Evolutionary conservation across 202 grass and related monocot species (phyloP).

Genomic region (Zizania palustris): DNA sequence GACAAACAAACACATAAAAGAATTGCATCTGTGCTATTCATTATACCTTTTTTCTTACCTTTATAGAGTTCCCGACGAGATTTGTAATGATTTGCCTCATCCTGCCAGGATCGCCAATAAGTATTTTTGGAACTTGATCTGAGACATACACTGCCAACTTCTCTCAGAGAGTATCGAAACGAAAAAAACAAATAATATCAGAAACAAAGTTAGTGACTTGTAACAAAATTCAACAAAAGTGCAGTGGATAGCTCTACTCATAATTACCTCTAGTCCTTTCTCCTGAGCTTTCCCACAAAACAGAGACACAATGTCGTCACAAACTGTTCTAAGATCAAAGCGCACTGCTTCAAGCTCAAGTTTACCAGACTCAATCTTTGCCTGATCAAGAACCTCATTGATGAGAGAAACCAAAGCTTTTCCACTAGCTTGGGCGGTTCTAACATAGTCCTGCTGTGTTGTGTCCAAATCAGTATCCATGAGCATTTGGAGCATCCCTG

Average conservation of each 20-base stretch:
- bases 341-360: slow-evolving; percentile 86
- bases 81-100: slow-evolving; percentile 99
- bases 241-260: neutral
- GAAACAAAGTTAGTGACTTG: slow-evolving; percentile 34
- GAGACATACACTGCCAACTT: slow-evolving; percentile 90
- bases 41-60: slow-evolving; percentile 59
- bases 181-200: slow-evolving; percentile 1
- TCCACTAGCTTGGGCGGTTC: slow-evolving; percentile 94
- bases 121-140: slow-evolving; percentile 82
- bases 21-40: slow-evolving; percentile 32
- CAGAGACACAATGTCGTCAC: slow-evolving; percentile 91
- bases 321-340: slow-evolving; percentile 82
- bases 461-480: slow-evolving; percentile 97
- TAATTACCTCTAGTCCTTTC: slow-evolving; percentile 90
- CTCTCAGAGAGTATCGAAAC: neutral
- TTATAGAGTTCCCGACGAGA: slow-evolving; percentile 94
- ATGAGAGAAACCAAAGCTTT: slow-evolving; percentile 98
- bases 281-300: slow-evolving; percentile 96
- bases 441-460: slow-evolving; percentile 93
- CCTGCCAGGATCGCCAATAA: slow-evolving; percentile 84
- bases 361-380: slow-evolving; percentile 98
- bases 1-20: slow-evolving; percentile 16
- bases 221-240: slow-evolving; percentile 35
- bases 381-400: slow-evolving; percentile 98
- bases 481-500: slow-evolving; percentile 99